A percentile compares a stretch with the other conserved stretches of the same genome.
Conservation (phyloP, 106 monocot genomes). For the Dendrobium nobile region DNA sequence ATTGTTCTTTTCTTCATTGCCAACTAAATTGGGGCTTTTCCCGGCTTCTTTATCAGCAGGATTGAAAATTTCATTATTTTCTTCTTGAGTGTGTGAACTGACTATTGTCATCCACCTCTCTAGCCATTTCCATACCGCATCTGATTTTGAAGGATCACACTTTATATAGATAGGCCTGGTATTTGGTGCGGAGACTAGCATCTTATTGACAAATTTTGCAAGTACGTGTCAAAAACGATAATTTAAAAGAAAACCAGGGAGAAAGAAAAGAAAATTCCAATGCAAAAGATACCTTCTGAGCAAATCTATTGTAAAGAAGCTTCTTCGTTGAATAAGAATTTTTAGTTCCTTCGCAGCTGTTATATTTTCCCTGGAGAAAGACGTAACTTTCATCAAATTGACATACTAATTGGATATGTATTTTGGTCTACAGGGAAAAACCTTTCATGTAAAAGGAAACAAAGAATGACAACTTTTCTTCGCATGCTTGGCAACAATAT, state of each 20-base stretch:
- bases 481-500: too few relatives aligned
- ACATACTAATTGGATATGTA: neutral
- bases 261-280: too few relatives aligned
- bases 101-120: conserved; percentile 71
- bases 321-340: conserved; percentile 5
- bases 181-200: conserved; percentile 38
- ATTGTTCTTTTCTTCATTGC: conserved; percentile 8
- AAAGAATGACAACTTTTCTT: too few relatives aligned
- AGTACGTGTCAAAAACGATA: neutral
- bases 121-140: conserved; percentile 74
- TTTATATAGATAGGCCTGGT: conserved; percentile 39
- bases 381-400: neutral
- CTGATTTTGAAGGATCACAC: conserved; percentile 45
- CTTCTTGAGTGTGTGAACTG: too few relatives aligned
- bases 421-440: too few relatives aligned
- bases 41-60: too few relatives aligned
- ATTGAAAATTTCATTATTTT: too few relatives aligned
- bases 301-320: conserved; percentile 42
- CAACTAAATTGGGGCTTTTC: conserved; percentile 1
- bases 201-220: conserved; percentile 22
- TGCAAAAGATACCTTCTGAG: conserved; percentile 34
- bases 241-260: neutral
- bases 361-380: neutral
- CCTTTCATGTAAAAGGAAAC: too few relatives aligned
- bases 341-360: neutral